phyloP scores from a whole-genome alignment of 208 protist genomes.

The Trypanosoma vivax region DNA sequence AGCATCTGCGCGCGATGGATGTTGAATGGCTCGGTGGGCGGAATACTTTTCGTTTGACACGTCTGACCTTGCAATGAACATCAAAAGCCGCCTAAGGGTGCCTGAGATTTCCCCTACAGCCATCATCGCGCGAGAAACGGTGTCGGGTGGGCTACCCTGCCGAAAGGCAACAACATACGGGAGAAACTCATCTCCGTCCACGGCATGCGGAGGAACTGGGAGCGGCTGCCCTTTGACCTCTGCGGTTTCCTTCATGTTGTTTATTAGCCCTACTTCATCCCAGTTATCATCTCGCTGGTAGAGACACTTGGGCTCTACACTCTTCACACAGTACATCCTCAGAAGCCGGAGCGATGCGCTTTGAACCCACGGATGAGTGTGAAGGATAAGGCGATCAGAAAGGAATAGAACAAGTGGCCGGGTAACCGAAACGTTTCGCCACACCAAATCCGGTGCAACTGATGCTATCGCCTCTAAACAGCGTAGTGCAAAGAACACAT shows the following conservation, averaged over 20 bases:
- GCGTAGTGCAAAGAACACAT: constrained; percentile 77
- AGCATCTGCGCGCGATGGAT: constrained; percentile 50
- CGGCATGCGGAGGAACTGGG: neutral
- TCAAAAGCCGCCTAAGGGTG: constrained; percentile 23
- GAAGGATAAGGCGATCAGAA: constrained; percentile 36
- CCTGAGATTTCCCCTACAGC: constrained; percentile 6
- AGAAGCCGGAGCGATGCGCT: constrained; percentile 61
- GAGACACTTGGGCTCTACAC: constrained; percentile 44
- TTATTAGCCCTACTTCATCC: neutral
- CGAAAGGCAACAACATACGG: constrained; percentile 13
- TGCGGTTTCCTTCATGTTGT: neutral
- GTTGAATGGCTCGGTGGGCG: constrained; percentile 59
- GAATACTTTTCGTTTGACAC: constrained; percentile 74
- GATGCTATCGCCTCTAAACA: constrained; percentile 53
- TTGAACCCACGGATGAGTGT: constrained; percentile 83
- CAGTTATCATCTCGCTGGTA: constrained; percentile 44
- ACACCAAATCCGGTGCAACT: constrained; percentile 43
- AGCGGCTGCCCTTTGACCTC: neutral
- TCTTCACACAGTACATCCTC: constrained; percentile 68
- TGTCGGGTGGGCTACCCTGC: constrained; percentile 2
- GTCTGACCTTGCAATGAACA: constrained; percentile 57
- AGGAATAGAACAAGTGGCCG: constrained; percentile 37
- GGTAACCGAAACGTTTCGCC: constrained; percentile 26
- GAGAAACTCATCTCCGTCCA: neutral
- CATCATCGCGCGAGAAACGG: neutral